Percentiles rank a stretch among this genome's conserved stretches.
Evolutionary conservation across 2,329 filamentous ascomycete genomes (phyloP).

Genomic region (Fusarium anthophilum): DNA sequence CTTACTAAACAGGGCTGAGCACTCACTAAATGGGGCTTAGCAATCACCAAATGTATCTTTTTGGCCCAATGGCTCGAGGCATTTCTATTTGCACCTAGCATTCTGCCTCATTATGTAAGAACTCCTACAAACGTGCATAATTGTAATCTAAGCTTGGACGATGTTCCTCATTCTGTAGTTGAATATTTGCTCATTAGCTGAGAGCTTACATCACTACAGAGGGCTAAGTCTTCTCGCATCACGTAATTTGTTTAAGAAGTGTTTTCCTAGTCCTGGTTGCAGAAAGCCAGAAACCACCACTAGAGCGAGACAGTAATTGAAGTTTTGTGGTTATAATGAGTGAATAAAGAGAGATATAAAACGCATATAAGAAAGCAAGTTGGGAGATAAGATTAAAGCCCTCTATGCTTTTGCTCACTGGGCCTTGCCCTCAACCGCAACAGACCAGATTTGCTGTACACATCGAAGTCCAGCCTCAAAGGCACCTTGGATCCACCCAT

Average conservation of each 20-base stretch:
- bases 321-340: no score
- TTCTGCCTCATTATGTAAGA: background rate
- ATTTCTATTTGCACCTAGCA: background rate
- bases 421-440: background rate
- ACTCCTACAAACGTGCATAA: background rate
- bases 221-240: no score
- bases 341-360: no score
- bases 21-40: background rate
- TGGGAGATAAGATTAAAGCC: no score
- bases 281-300: no score
- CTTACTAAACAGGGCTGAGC: background rate
- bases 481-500: background rate
- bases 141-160: background rate
- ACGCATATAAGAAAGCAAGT: no score
- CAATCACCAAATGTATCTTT: background rate
- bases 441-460: background rate
- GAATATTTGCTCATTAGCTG: background rate
- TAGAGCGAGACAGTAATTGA: rapidly evolving
- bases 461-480: background rate
- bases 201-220: no score
- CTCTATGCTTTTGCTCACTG: background rate
- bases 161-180: background rate
- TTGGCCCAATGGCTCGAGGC: background rate
- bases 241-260: no score
- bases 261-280: no score